phyloP scores from a whole-genome alignment of 2,329 filamentous ascomycete species.

The Penicillium sp. region DNA sequence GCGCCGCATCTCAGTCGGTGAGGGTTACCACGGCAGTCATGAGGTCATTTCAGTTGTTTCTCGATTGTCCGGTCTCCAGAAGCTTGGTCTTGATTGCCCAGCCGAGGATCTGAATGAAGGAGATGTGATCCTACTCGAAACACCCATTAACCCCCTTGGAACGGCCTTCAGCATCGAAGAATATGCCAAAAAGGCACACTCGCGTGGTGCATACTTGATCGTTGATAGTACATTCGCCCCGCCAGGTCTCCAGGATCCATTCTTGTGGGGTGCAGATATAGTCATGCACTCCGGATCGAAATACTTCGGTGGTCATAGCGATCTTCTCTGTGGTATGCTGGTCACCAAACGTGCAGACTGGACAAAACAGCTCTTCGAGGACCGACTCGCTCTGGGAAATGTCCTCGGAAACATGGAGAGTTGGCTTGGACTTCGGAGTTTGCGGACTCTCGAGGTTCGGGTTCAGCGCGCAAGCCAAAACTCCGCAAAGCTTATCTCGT shows the following conservation, averaged over 20 bases:
- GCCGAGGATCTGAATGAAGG: constrained; percentile 66
- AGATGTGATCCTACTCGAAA: constrained; percentile 87
- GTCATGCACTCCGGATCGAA: constrained; percentile 92
- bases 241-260: constrained; percentile 82
- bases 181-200: constrained; percentile 70
- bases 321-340: constrained; percentile 85
- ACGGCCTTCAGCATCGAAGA: constrained; percentile 68
- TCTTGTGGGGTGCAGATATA: constrained; percentile 74
- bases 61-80: constrained; percentile 72
- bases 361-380: constrained; percentile 59
- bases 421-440: constrained; percentile 82
- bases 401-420: constrained; percentile 86
- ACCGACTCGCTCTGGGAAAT: constrained; percentile 73
- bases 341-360: constrained; percentile 60
- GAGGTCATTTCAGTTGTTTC: constrained; percentile 74
- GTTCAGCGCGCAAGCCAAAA: constrained; percentile 72
- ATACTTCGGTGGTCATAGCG: constrained; percentile 91
- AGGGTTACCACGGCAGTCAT: constrained; percentile 91
- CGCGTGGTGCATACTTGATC: constrained; percentile 69
- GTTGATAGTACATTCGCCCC: constrained; percentile 92
- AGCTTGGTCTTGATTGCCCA: constrained; percentile 70
- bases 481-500: constrained; percentile 67
- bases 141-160: constrained; percentile 85
- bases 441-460: constrained; percentile 80
- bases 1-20: constrained; percentile 74